Base-by-base conservation (phyloP, 768 basidiomycete species). In the Leccinum arenicola region DNA sequence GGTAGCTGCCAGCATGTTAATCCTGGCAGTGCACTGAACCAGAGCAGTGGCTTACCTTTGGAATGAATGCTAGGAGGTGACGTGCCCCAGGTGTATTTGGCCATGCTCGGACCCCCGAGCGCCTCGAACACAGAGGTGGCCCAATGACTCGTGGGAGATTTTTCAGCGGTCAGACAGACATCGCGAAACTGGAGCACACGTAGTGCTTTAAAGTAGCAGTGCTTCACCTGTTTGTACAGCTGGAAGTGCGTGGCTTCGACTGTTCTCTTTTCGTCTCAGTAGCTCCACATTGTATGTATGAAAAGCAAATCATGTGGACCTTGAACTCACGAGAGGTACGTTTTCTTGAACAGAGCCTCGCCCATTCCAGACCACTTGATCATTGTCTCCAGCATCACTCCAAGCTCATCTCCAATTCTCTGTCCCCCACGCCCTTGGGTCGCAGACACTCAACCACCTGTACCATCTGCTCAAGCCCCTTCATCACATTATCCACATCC, bases 201-300 rank as follows among this genome's bases (percentile, higher is more conserved):
- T 27, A 27, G 25, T 27, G 25, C 25, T 25, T 25, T 6, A 25
- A 1, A 25, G 25, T 27, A 27, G 25, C 25, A 27, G 25, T 27
- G 25, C 25, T 27, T 27, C 25, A 1, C 25, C 25, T 1, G 6
- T 27, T 27, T 27, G 25, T 27, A 27, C 25, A 95, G 74, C 69
- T 93, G 87, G 77, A 94, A 94, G 72, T 86, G 77, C 1, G 83
- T 84, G 15, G 90, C 85, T 73, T 94, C 88, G 43, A 92, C 92
- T 62, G 54, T 31, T 19, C 2, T 5, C 43, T 19, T 11, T 19
- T 19, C 10, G 10, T 43, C n/a, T 43, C 43, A 19, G 43, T 10
- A 43, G 3, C n/a, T 19, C n/a, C n/a, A 4, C 43, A 43, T 43
- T 10, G 43, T n/a, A 0, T 2, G 3, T 3, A 17, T 36, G 12